phyloP scores from a whole-genome alignment of 2,329 filamentous ascomycete genomes.

The Cryphonectria naterciae region DNA sequence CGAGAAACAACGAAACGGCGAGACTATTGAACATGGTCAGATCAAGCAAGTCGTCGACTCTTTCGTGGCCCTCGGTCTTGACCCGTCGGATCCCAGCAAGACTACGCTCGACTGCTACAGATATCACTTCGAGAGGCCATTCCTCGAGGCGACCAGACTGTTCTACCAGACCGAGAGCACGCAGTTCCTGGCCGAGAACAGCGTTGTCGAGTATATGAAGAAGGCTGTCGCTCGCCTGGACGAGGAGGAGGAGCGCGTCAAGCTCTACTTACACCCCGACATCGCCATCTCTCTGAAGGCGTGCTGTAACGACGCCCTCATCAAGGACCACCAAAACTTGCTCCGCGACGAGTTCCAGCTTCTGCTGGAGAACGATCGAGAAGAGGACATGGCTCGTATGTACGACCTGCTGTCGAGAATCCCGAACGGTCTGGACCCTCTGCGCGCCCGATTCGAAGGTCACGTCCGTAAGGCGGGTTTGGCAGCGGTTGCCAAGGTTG shows the following conservation, averaged over 20 bases:
- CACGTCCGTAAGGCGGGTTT: slow-evolving; percentile 91
- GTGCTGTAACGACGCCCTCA: slow-evolving; percentile 85
- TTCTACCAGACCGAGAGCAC: slow-evolving; percentile 95
- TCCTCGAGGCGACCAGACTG: slow-evolving; percentile 78
- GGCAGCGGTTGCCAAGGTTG: slow-evolving; percentile 87
- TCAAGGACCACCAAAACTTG: slow-evolving; percentile 83
- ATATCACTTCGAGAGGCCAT: slow-evolving; percentile 89
- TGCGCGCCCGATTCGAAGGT: slow-evolving; percentile 84
- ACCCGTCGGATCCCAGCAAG: slow-evolving; percentile 90
- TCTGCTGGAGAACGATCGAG: slow-evolving; percentile 88
- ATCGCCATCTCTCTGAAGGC: slow-evolving; percentile 84
- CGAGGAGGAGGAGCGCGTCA: slow-evolving; percentile 93
- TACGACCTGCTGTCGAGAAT: slow-evolving; percentile 90
- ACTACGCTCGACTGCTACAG: slow-evolving; percentile 95
- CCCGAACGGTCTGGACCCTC: slow-evolving; percentile 85
- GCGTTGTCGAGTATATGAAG: slow-evolving; percentile 99
- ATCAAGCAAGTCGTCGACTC: slow-evolving; percentile 98
- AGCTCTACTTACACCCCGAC: slow-evolving; percentile 88
- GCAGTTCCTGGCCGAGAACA: slow-evolving; percentile 94
- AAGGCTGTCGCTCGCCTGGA: slow-evolving; percentile 89
- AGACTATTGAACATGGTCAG: slow-evolving; percentile 95
- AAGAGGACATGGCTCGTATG: slow-evolving; percentile 96
- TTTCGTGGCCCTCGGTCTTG: slow-evolving; percentile 91
- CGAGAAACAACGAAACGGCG: slow-evolving; percentile 94
- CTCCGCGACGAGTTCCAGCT: slow-evolving; percentile 95